Conservation (phyloP, 2,329 filamentous ascomycete genomes). For the Phialophora tarda region DNA sequence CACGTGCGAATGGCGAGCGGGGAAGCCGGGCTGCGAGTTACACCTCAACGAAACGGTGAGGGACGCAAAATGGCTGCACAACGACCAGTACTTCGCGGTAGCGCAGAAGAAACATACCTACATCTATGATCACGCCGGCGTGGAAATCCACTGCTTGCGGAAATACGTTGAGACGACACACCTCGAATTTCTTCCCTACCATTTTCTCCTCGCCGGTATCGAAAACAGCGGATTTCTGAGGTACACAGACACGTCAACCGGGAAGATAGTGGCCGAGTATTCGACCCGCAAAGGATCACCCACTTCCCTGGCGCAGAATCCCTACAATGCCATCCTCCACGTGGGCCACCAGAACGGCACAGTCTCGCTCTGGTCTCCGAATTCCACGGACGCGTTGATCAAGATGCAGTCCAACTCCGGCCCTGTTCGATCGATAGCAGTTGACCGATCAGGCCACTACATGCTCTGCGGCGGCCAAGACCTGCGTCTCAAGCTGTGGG, state of each 20-base stretch:
- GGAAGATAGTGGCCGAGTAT: slow-evolving; percentile 83
- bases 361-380: slow-evolving; percentile 95
- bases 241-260: slow-evolving; percentile 95
- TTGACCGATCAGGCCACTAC: slow-evolving; percentile 89
- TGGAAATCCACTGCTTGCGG: slow-evolving; percentile 88
- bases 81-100: slow-evolving; percentile 90
- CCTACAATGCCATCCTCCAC: slow-evolving; percentile 88
- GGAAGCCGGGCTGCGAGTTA: slow-evolving; percentile 87
- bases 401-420: slow-evolving; percentile 90
- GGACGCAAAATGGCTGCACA: slow-evolving; percentile 90
- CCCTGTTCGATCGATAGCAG: slow-evolving; percentile 80
- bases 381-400: slow-evolving; percentile 81
- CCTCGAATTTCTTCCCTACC: slow-evolving; percentile 95
- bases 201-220: slow-evolving; percentile 79
- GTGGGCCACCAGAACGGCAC: slow-evolving; percentile 94
- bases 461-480: slow-evolving; percentile 95
- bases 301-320: slow-evolving; percentile 83
- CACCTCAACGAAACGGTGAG: slow-evolving; percentile 89
- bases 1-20: slow-evolving; percentile 93
- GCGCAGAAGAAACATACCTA: slow-evolving; percentile 97
- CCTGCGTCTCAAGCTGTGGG: slow-evolving; percentile 91
- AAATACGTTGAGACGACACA: slow-evolving; percentile 90
- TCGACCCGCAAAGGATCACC: slow-evolving; percentile 84
- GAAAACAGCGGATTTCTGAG: slow-evolving; percentile 83
- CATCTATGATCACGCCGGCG: slow-evolving; percentile 90